These are phyloP conservation scores for Cyberlindnera bimundalis DNA, from an alignment of 805 yeast genomes.

Conservation along the genomic window DNA sequence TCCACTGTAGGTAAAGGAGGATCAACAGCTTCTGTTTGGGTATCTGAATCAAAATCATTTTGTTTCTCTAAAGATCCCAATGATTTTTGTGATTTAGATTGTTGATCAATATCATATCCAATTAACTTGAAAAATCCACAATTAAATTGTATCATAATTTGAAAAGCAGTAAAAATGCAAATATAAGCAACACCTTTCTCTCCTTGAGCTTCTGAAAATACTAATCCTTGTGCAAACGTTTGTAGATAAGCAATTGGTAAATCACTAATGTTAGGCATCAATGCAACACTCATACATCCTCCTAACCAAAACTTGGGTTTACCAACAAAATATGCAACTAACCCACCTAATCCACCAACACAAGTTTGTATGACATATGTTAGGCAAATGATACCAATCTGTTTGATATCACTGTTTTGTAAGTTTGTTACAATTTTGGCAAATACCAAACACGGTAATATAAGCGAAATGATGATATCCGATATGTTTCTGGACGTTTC, in stretches of 20 bases:
- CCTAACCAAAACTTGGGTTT: constrained; percentile 67
- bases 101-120: constrained; percentile 51
- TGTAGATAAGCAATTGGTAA: constrained; percentile 75
- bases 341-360: constrained; percentile 47
- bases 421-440: constrained; percentile 60
- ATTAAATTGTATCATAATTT: constrained; percentile 61
- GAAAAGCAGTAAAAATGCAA: constrained; percentile 69
- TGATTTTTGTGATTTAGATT: constrained; percentile 7
- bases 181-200: constrained; percentile 80
- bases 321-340: constrained; percentile 10
- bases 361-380: constrained; percentile 48
- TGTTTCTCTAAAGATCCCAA: constrained; percentile 2
- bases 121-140: constrained; percentile 71
- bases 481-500: constrained; percentile 61
- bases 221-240: constrained; percentile 46
- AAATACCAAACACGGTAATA: constrained; percentile 66
- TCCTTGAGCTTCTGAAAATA: constrained; percentile 57
- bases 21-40: not conserved
- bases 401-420: constrained; percentile 60
- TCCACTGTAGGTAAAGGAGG: not conserved
- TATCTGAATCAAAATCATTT: constrained; percentile 3
- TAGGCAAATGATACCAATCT: constrained; percentile 60
- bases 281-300: constrained; percentile 65
- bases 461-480: constrained; percentile 55
- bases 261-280: constrained; percentile 73